These are phyloP conservation scores for Xerocomellus chrysenteron DNA, from an alignment of 768 basidiomycete genomes.

Conservation along the genomic window DNA sequence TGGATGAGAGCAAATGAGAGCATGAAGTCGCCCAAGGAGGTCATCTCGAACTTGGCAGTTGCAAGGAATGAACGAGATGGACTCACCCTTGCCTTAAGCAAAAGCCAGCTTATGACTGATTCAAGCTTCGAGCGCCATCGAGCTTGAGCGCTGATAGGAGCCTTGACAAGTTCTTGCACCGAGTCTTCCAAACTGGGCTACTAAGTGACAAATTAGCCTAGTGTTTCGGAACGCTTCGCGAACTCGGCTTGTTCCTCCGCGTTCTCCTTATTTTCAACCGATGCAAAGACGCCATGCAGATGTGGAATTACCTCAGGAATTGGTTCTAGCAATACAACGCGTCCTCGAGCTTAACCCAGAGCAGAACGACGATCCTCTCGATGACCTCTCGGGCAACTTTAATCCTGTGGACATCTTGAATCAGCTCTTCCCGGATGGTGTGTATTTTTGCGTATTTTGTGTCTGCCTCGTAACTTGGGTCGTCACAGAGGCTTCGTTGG, in stretches of 20 bases:
- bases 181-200: slow-evolving; percentile 14
- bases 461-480: background rate
- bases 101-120: background rate
- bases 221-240: too few species aligned
- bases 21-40: slow-evolving; percentile 22
- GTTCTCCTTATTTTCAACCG: background rate
- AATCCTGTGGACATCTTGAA: slow-evolving; percentile 52
- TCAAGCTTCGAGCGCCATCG: background rate
- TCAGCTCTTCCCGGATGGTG: slow-evolving; percentile 78
- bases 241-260: background rate
- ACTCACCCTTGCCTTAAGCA: slow-evolving; percentile 10
- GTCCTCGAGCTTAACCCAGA: slow-evolving; percentile 55
- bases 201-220: background rate
- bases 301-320: slow-evolving; percentile 62
- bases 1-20: slow-evolving; percentile 15
- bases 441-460: slow-evolving; percentile 20
- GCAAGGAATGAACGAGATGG: background rate
- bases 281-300: slow-evolving; percentile 25
- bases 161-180: background rate
- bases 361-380: slow-evolving; percentile 51
- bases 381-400: slow-evolving; percentile 58
- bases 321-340: slow-evolving; percentile 68
- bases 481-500: slow-evolving; percentile 68
- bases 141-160: too few species aligned
- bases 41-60: slow-evolving; percentile 10